phyloP scores from a whole-genome alignment of 805 yeast species.

The Barnettozyma salicaria region DNA sequence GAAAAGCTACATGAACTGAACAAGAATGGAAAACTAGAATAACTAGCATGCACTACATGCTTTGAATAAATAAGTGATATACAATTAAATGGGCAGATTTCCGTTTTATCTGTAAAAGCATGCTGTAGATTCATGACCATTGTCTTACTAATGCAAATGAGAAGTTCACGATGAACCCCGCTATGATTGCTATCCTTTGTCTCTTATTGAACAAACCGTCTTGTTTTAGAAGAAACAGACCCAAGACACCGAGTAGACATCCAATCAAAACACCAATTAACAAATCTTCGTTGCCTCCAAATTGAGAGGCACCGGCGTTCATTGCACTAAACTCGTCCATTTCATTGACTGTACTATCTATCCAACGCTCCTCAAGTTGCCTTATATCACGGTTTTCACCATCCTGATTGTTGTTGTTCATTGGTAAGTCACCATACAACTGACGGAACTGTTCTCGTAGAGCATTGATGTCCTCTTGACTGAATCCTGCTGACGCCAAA shows the following conservation, averaged over 20 bases:
- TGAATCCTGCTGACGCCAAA: conserved; percentile 74
- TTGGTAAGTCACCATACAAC: conserved; percentile 49
- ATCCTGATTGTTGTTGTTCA: conserved; percentile 11
- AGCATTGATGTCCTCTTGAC: conserved; percentile 67
- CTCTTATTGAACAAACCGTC: conserved; percentile 56
- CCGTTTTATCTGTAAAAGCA: background rate
- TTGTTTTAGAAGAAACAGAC: conserved; percentile 55
- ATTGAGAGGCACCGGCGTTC: conserved; percentile 33
- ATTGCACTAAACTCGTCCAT: conserved; percentile 41
- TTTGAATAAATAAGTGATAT: background rate
- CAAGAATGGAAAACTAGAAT: conserved; percentile 13
- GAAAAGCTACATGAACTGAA: conserved; percentile 25
- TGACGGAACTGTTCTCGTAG: conserved; percentile 68
- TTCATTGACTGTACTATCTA: conserved; percentile 63
- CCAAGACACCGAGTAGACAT: conserved; percentile 65
- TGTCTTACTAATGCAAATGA: conserved; percentile 54
- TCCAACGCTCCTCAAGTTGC: conserved; percentile 82
- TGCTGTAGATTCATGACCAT: conserved; percentile 17
- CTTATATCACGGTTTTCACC: conserved; percentile 43
- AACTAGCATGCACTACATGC: background rate
- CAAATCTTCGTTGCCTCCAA: conserved; percentile 57
- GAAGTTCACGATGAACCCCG: conserved; percentile 65
- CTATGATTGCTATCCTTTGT: conserved; percentile 61
- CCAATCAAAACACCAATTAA: conserved; percentile 70
- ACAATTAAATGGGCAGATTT: no score